phyloP scores from a whole-genome alignment of 805 yeast genomes.

The Candida railenensis region DNA sequence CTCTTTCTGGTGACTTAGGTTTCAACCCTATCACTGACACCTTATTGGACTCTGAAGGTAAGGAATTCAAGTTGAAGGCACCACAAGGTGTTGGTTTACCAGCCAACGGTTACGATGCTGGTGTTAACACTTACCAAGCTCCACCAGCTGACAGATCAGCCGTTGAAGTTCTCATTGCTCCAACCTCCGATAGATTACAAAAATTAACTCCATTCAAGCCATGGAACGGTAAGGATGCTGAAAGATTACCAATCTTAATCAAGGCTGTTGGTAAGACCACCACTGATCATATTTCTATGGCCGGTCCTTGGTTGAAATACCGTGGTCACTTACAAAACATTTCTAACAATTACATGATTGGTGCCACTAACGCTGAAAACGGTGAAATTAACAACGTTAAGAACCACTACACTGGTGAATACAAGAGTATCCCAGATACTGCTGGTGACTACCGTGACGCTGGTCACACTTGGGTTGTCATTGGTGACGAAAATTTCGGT shows the following conservation, averaged over 20 bases:
- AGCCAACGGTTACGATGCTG: constrained; percentile 82
- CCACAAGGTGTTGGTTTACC: constrained; percentile 94
- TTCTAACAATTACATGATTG: constrained; percentile 98
- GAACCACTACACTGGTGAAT: constrained; percentile 89
- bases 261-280: constrained; percentile 98
- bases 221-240: constrained; percentile 96
- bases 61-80: constrained; percentile 82
- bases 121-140: constrained; percentile 95
- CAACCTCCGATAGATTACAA: constrained; percentile 96
- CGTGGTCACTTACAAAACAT: constrained; percentile 99
- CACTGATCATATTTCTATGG: constrained; percentile 99
- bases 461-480: constrained; percentile 93
- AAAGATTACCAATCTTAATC: constrained; percentile 86
- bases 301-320: constrained; percentile 99
- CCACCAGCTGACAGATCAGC: constrained; percentile 85
- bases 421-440: constrained; percentile 95
- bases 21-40: constrained; percentile 95
- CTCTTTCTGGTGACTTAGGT: constrained; percentile 93
- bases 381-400: constrained; percentile 88
- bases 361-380: constrained; percentile 97
- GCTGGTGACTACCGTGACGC: constrained; percentile 92
- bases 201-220: constrained; percentile 88
- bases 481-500: constrained; percentile 99
- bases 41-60: constrained; percentile 84
- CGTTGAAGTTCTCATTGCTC: constrained; percentile 75